Percentiles rank a stretch among this genome's conserved stretches.
These are phyloP conservation scores for Periconia macrospinosa DNA, from an alignment of 2,329 filamentous ascomycete species.

Conservation along the genomic window DNA sequence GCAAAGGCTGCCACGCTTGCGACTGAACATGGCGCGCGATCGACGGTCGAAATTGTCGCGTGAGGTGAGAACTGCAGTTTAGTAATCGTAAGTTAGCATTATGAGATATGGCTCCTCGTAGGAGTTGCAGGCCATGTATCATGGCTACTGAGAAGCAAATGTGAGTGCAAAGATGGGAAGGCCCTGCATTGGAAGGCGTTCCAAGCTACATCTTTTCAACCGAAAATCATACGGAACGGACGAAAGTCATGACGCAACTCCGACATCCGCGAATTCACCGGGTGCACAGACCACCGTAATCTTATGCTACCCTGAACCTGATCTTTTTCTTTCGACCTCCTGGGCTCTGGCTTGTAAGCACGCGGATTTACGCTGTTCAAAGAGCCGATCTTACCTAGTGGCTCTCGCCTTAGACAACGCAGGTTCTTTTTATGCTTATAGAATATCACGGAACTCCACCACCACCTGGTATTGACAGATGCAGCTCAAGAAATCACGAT, in stretches of 20 bases:
- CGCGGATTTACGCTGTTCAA: not conserved
- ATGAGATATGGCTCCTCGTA: conserved; percentile 29
- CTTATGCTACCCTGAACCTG: not conserved
- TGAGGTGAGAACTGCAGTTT: conserved; percentile 13
- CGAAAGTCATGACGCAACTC: conserved; percentile 8
- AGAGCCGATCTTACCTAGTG: not conserved
- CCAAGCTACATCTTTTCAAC: not conserved
- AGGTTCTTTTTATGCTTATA: not conserved
- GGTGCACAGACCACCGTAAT: not conserved
- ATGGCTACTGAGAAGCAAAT: conserved; percentile 29
- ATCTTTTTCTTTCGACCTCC: not conserved
- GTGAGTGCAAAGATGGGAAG: conserved; percentile 16
- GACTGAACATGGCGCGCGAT: conserved; percentile 33
- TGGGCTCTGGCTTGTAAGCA: not conserved
- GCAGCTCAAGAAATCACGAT: not conserved
- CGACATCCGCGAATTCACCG: conserved; percentile 1
- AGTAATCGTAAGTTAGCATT: conserved; percentile 25
- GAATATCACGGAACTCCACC: not conserved
- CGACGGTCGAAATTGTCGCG: conserved; percentile 4
- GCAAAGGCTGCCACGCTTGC: conserved; percentile 46
- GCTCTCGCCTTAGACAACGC: not conserved
- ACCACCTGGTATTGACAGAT: not conserved
- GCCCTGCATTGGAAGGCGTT: conserved; percentile 26
- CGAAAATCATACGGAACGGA: not conserved
- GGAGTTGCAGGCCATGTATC: conserved; percentile 42